Evolutionary conservation across 306 rosid genomes (phyloP).

Genomic region (Sphenostylis stenocarpa): DNA sequence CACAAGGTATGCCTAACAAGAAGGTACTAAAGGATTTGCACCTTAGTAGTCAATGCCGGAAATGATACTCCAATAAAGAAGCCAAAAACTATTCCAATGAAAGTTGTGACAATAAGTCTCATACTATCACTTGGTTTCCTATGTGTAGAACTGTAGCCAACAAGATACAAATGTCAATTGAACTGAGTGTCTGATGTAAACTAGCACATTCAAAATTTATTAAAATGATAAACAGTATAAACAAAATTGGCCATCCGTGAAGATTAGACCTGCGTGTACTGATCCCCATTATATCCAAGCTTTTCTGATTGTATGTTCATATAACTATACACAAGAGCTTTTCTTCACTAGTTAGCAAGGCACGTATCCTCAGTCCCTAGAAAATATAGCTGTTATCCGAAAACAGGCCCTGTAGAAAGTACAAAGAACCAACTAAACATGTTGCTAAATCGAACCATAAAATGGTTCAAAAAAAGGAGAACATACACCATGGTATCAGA

Average conservation of each 20-base stretch:
- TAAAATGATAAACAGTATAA: background rate
- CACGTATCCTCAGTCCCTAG: constrained; percentile 33
- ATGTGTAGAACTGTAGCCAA: constrained; percentile 60
- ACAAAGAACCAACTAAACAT: constrained; percentile 37
- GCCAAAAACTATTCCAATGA: constrained; percentile 81
- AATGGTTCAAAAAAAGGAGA: constrained; percentile 16
- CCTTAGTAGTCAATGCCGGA: constrained; percentile 83
- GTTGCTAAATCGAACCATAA: constrained; percentile 32
- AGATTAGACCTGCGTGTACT: constrained; percentile 69
- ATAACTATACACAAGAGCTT: constrained; percentile 43
- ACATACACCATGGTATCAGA: background rate
- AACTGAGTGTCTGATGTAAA: constrained; percentile 15
- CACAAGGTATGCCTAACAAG: constrained; percentile 4
- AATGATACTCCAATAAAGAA: constrained; percentile 88
- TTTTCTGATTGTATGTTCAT: constrained; percentile 44
- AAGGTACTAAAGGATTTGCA: constrained; percentile 29
- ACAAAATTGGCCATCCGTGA: constrained; percentile 25
- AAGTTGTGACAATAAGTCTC: constrained; percentile 82
- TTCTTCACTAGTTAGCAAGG: constrained; percentile 48
- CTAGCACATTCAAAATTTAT: constrained; percentile 14
- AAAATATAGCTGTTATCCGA: constrained; percentile 33
- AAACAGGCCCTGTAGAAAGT: constrained; percentile 40
- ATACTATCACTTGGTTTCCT: constrained; percentile 85
- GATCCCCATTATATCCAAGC: constrained; percentile 75
- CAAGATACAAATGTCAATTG: constrained; percentile 36